phyloP scores from a whole-genome alignment of 129 eudicot species.

The Escallonia herrerae region DNA sequence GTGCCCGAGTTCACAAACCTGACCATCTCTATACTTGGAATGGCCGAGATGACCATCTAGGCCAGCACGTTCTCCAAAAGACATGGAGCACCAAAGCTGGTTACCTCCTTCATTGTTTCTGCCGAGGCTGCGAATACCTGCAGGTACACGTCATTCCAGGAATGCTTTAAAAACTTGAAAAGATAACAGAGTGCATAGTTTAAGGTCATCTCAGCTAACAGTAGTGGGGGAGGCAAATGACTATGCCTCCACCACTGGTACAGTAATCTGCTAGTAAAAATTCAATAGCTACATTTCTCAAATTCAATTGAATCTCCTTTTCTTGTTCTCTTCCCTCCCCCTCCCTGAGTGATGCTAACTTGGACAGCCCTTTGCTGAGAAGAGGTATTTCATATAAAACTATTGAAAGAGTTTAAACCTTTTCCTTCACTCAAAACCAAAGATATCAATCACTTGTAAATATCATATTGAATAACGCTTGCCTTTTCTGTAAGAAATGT shows the following conservation, averaged over 20 bases:
- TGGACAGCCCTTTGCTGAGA: not conserved
- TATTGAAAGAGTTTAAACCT: too few species aligned
- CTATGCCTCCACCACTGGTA: too few species aligned
- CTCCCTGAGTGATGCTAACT: not conserved
- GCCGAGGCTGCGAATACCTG: conserved; percentile 87
- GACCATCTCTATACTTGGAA: conserved; percentile 94
- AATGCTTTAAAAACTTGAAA: too few species aligned
- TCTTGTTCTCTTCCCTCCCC: too few species aligned
- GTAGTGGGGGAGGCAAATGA: too few species aligned
- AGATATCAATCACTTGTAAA: too few species aligned
- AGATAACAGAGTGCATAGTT: not conserved
- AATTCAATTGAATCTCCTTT: not conserved
- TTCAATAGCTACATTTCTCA: not conserved
- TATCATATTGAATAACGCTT: too few species aligned
- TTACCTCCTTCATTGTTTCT: conserved; percentile 97
- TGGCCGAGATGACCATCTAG: conserved; percentile 79
- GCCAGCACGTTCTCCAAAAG: conserved; percentile 77
- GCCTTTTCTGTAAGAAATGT: not conserved
- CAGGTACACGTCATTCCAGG: too few species aligned
- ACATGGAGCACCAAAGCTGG: conserved; percentile 99
- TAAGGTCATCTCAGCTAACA: not conserved
- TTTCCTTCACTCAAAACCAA: too few species aligned
- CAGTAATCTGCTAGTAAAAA: not conserved
- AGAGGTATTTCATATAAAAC: too few species aligned
- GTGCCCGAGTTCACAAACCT: conserved; percentile 92